Evolutionary conservation across 805 yeast genomes (phyloP).

Genomic region (Barnettozyma californica): DNA sequence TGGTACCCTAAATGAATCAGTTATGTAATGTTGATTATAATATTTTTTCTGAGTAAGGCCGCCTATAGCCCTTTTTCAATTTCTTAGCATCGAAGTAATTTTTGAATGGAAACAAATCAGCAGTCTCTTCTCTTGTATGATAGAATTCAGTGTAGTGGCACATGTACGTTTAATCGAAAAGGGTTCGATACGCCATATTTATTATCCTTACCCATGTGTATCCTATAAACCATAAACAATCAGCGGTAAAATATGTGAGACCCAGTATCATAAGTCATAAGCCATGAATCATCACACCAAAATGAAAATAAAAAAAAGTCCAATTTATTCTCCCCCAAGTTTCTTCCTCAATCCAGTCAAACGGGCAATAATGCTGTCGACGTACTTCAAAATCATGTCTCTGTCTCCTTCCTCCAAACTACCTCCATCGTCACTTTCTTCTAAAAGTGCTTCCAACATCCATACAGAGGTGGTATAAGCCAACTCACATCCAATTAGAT

Average conservation of each 20-base stretch:
- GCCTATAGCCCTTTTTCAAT: no score
- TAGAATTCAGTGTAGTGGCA: no score
- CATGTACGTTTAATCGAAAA: no score
- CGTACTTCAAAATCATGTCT: constrained; percentile 72
- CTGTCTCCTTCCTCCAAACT: constrained; percentile 68
- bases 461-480: constrained; percentile 89
- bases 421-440: constrained; percentile 33
- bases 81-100: no score
- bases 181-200: neutral
- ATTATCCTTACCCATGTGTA: neutral
- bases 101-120: no score
- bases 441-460: constrained; percentile 89
- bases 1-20: neutral
- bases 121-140: no score
- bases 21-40: neutral
- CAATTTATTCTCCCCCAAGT: constrained; percentile 26
- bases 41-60: no score
- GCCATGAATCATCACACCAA: neutral
- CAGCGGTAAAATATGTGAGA: neutral
- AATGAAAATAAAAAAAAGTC: neutral
- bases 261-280: neutral
- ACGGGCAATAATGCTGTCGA: constrained; percentile 77
- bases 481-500: constrained; percentile 71
- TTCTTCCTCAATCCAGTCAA: constrained; percentile 65
- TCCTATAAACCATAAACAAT: neutral